Conservation (phyloP, 345 rosid species). For the Raphanus sativus region DNA sequence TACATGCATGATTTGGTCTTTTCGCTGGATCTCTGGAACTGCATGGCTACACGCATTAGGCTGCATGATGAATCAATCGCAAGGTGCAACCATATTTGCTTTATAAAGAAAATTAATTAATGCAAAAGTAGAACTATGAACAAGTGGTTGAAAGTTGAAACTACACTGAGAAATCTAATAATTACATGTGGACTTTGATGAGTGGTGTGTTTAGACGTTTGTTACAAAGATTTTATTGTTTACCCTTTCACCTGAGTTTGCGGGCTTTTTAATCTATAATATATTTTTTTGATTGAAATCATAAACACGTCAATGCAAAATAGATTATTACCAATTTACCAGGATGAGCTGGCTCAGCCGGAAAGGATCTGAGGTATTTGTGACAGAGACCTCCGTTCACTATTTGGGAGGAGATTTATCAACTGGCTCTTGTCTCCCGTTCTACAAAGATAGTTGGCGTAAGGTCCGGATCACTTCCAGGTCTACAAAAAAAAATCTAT, state of each 20-base stretch:
- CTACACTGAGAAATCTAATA: conserved; percentile 21
- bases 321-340: too few species aligned
- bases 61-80: conserved; percentile 25
- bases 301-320: not conserved
- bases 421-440: not conserved
- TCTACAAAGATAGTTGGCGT: not conserved
- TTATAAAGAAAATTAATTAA: conserved; percentile 12
- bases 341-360: not conserved
- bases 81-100: conserved; percentile 25
- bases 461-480: not conserved
- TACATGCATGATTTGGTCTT: conserved; percentile 38
- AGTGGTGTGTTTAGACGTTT: conserved; percentile 11
- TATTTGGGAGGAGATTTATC: not conserved
- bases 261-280: not conserved
- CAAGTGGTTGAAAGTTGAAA: conserved; percentile 31
- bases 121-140: conserved; percentile 21
- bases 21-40: conserved; percentile 36
- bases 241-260: not conserved
- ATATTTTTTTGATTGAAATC: not conserved
- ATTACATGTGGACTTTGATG: conserved; percentile 29
- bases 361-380: not conserved
- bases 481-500: not conserved
- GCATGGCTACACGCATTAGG: conserved; percentile 41
- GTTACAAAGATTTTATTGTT: conserved; percentile 1
- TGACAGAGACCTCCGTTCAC: not conserved